Percentiles rank a stretch among this genome's conserved stretches.
These are phyloP conservation scores for Fusarium cicatricum DNA, from an alignment of 2,329 filamentous ascomycete genomes.

Conservation along the genomic window DNA sequence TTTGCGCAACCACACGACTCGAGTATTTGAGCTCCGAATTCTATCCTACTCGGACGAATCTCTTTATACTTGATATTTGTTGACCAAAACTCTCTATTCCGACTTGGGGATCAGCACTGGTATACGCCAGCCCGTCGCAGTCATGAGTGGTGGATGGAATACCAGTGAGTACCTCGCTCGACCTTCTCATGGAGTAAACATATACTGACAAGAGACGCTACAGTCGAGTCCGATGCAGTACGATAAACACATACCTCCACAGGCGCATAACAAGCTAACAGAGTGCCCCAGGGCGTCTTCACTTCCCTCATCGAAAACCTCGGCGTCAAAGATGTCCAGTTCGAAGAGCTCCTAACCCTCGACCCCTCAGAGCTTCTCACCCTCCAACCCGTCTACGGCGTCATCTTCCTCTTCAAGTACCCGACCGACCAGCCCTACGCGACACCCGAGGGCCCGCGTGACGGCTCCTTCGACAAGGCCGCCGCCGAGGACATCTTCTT, in stretches of 20 bases:
- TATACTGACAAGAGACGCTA: constrained; percentile 12
- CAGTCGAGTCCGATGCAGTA: constrained; percentile 94
- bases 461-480: constrained; percentile 81
- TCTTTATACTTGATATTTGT: background rate
- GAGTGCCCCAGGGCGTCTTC: constrained; percentile 79
- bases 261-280: background rate
- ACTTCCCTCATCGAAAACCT: constrained; percentile 93
- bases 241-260: constrained; percentile 59
- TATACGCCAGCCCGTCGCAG: constrained; percentile 18
- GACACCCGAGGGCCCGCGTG: constrained; percentile 70
- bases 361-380: constrained; percentile 77
- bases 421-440: constrained; percentile 73
- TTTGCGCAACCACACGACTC: background rate
- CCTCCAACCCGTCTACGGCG: constrained; percentile 85
- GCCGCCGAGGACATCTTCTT: constrained; percentile 88
- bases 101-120: background rate
- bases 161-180: constrained; percentile 67
- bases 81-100: background rate
- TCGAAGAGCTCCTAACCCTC: constrained; percentile 92
- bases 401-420: constrained; percentile 99
- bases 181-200: background rate
- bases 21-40: background rate
- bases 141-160: constrained; percentile 89
- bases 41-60: background rate
- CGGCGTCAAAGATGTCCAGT: constrained; percentile 92